These are phyloP conservation scores for Psilocybe cubensis DNA, from an alignment of 768 basidiomycete species.

Conservation along the genomic window DNA sequence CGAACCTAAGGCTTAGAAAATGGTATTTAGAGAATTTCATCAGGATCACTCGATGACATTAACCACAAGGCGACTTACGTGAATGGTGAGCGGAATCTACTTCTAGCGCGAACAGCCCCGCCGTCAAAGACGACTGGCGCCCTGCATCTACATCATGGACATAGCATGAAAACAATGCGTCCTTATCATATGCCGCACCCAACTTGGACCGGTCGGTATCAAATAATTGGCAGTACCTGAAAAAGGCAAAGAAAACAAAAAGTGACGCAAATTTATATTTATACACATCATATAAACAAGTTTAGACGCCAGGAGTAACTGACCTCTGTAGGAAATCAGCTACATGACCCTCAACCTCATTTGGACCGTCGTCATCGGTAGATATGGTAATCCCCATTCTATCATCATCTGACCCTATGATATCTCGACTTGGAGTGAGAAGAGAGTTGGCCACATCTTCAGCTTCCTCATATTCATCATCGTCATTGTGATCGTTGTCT, in stretches of 20 bases:
- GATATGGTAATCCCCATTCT: background rate
- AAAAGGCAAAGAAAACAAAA: background rate
- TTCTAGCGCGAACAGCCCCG: slow-evolving; percentile 14
- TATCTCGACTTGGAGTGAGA: background rate
- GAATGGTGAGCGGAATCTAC: background rate
- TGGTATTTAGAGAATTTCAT: background rate
- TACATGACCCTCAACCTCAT: background rate
- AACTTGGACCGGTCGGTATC: slow-evolving; percentile 28
- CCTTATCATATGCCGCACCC: slow-evolving; percentile 27
- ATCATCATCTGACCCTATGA: background rate
- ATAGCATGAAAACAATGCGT: slow-evolving; percentile 31
- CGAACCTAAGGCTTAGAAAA: slow-evolving; percentile 6
- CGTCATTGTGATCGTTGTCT: background rate
- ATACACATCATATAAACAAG: background rate
- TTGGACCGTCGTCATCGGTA: background rate
- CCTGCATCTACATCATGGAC: slow-evolving; percentile 16
- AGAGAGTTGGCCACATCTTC: background rate
- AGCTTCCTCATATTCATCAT: background rate
- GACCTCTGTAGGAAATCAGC: background rate
- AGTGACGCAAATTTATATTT: too few species aligned
- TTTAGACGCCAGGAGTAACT: background rate
- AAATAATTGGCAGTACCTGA: slow-evolving; percentile 28
- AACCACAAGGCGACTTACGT: slow-evolving; percentile 5
- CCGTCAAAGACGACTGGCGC: slow-evolving; percentile 14
- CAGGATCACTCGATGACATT: background rate